These are phyloP conservation scores for Cyclostephanos tholiformis DNA, from an alignment of 108 stramenopile genomes.

Conservation along the genomic window DNA sequence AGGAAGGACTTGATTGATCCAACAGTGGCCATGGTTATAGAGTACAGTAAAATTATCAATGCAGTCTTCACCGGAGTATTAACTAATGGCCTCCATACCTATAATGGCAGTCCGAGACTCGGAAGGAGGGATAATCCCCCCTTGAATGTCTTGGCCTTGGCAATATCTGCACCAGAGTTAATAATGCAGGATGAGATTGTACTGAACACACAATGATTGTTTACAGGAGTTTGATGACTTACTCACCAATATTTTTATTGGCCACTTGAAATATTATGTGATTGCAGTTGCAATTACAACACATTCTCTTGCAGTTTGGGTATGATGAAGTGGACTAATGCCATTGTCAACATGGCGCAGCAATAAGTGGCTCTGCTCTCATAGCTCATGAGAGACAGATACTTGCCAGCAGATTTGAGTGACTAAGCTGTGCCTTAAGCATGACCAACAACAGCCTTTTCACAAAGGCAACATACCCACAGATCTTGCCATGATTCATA, in stretches of 20 bases:
- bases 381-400: constrained; percentile 39
- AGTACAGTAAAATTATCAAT: constrained; percentile 63
- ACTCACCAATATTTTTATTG: constrained; percentile 62
- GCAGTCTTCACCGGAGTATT: constrained; percentile 60
- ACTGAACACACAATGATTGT: not conserved
- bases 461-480: constrained; percentile 84
- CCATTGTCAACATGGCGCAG: constrained; percentile 64
- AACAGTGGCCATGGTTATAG: constrained; percentile 78
- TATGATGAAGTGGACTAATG: constrained; percentile 48
- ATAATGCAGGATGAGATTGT: not conserved
- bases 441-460: constrained; percentile 92
- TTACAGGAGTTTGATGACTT: not conserved
- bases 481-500: constrained; percentile 70
- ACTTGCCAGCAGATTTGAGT: constrained; percentile 59
- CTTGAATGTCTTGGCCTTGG: constrained; percentile 61
- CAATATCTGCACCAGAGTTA: constrained; percentile 38
- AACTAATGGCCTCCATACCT: constrained; percentile 49
- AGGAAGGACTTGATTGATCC: constrained; percentile 73
- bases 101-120: constrained; percentile 51
- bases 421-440: constrained; percentile 82
- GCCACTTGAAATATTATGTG: constrained; percentile 53
- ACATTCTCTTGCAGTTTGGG: constrained; percentile 61
- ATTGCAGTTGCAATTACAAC: constrained; percentile 48
- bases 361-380: constrained; percentile 60
- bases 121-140: constrained; percentile 78